These are phyloP conservation scores for Serendipita sp. DNA, from an alignment of 768 basidiomycete species.

Conservation along the genomic window DNA sequence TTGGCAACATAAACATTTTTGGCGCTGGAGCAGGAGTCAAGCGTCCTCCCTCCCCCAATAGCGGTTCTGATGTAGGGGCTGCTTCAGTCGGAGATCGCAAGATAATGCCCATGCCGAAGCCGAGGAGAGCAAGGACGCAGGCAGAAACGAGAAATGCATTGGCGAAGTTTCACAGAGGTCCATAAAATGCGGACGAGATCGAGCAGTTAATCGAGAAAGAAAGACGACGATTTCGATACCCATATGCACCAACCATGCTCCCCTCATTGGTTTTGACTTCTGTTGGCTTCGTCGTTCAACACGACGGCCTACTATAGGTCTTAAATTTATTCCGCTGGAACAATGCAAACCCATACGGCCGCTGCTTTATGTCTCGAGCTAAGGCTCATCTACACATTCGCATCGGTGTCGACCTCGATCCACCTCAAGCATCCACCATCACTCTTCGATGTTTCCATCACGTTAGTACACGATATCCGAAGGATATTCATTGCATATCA, in stretches of 20 bases:
- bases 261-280: background rate
- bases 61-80: no score
- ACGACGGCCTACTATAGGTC: background rate
- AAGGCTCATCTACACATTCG: no score
- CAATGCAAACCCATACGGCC: background rate
- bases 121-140: background rate
- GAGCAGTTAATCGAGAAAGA: background rate
- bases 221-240: conserved; percentile 2
- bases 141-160: background rate
- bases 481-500: background rate
- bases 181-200: background rate
- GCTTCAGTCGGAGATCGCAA: background rate
- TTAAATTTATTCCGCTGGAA: background rate
- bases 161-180: background rate
- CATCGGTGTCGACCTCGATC: background rate
- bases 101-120: background rate
- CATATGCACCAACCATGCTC: background rate
- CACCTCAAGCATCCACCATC: background rate
- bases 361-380: no score
- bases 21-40: background rate
- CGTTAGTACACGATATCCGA: background rate
- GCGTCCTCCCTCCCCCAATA: no score
- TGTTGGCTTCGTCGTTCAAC: conserved; percentile 2
- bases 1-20: background rate
- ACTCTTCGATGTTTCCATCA: background rate